A percentile compares a stretch with the other conserved stretches of the same genome.
Conservation (phyloP, 768 basidiomycete genomes). For the Lactarius pseudohatsudake region DNA sequence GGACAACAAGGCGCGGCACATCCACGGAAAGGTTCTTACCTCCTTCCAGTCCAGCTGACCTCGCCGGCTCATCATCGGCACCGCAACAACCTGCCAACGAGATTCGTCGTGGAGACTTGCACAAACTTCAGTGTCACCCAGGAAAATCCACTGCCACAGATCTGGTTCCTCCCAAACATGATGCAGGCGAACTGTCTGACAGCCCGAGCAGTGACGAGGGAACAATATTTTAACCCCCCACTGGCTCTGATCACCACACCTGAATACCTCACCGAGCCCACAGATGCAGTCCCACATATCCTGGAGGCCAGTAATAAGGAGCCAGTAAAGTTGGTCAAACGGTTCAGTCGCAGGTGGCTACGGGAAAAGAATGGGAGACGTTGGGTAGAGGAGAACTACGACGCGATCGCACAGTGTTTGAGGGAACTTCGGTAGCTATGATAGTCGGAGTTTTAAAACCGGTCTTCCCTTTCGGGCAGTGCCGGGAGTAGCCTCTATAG, state of each 20-base stretch:
- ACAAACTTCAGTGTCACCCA: constrained; percentile 38
- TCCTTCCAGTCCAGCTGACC: constrained; percentile 3
- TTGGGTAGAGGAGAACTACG: constrained; percentile 40
- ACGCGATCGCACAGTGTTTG: constrained; percentile 38
- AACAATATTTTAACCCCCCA: neutral
- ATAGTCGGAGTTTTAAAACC: neutral
- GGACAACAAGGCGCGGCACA: neutral
- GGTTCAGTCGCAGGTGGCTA: constrained; percentile 41
- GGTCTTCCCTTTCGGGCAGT: neutral
- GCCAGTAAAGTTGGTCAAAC: constrained; percentile 19
- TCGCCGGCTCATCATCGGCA: neutral
- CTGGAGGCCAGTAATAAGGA: neutral
- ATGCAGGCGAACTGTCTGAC: constrained; percentile 10
- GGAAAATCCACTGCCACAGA: constrained; percentile 37
- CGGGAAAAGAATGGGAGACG: constrained; percentile 42
- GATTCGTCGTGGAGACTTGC: constrained; percentile 14
- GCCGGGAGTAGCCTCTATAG: constrained; percentile 6
- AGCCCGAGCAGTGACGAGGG: constrained; percentile 8
- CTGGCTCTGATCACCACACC: neutral
- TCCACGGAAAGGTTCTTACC: neutral
- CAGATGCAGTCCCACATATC: neutral
- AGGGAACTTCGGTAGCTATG: constrained; percentile 28
- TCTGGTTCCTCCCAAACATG: constrained; percentile 29
- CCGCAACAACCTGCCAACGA: constrained; percentile 13
- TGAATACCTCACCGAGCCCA: neutral